Base-by-base conservation (phyloP, 169 alveolate genomes). In the Plasmodium adleri region DNA sequence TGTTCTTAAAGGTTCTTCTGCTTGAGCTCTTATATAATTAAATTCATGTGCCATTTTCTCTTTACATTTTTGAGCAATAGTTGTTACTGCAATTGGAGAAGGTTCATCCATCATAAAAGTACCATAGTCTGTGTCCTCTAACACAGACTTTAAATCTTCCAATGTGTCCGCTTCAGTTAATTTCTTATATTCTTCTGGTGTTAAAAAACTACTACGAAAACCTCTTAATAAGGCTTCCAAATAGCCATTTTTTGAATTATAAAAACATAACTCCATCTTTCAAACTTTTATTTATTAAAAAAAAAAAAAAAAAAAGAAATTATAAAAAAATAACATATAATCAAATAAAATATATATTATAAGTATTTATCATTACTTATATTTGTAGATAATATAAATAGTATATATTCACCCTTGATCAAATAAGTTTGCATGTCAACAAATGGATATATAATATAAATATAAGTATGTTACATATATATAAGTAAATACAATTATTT, bases 81-180 rank as follows among this genome's bases (percentile, higher is more conserved):
- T 93, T 50, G 98, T 94, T 5, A 98, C 96, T 28, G 98, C 97
- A 59, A 97, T 94, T 52, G 98, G 97, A 39, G 95, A 95, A 17
- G 98, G 98, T 73, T 98, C 99, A 85, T 97, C 98, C 94, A 97
- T 97, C 90, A 99, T 90, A 88, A 97, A 98, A 45, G 97, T 88
- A 28, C 96, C 97, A 94, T 99, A 99, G 92, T 99, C 99, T 24
- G 99, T 99, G 88, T 98, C 99, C 88, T 98, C 99, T 66, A 99
- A 95, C 59, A 98, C 98, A 71, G 98, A 92, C 52, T 97, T 93
- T 73, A 97, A 94, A 70, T 97, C 98, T 54, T 97, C 98, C n/a
- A 97, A 92, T 17, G 96, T 92, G 50, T 97, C 98, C 17, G 96
- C 97, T 49, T 88, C 95, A 6, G 96, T 96, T 85, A 97, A 93